A percentile compares a stretch with the other conserved stretches of the same genome.
Conservation (phyloP, 2,329 filamentous ascomycete species). For the Claviceps digitariae region DNA sequence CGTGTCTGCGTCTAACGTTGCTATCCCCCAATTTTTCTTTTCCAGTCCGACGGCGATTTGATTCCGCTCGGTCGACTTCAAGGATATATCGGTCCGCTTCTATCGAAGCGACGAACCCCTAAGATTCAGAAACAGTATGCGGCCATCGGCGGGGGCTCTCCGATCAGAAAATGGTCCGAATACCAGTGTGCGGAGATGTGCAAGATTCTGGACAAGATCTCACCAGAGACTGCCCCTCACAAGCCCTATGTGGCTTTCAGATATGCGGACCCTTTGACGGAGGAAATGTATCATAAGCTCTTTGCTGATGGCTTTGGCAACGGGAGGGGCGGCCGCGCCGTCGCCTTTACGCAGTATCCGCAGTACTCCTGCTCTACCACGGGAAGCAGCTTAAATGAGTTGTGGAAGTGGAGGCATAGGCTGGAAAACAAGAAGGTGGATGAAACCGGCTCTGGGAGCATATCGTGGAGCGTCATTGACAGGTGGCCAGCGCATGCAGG, state of each 20-base stretch:
- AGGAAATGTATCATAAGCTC: slow-evolving; percentile 77
- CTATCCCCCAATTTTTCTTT: background rate
- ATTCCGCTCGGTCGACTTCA: slow-evolving; percentile 93
- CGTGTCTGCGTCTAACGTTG: slow-evolving; percentile 3
- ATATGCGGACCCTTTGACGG: slow-evolving; percentile 85
- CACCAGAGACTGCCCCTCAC: slow-evolving; percentile 86
- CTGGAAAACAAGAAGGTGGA: slow-evolving; percentile 62
- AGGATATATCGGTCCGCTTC: slow-evolving; percentile 76
- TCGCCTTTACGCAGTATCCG: slow-evolving; percentile 96
- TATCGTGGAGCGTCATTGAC: slow-evolving; percentile 96
- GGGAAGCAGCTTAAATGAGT: slow-evolving; percentile 86
- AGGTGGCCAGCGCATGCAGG: slow-evolving; percentile 90
- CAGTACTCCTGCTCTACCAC: slow-evolving; percentile 98
- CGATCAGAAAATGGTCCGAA: slow-evolving; percentile 96
- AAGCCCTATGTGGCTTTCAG: slow-evolving; percentile 97
- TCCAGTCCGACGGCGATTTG: slow-evolving; percentile 75
- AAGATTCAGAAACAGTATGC: slow-evolving; percentile 96
- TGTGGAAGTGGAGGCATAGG: slow-evolving; percentile 92
- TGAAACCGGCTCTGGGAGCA: slow-evolving; percentile 47
- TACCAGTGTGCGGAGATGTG: slow-evolving; percentile 92
- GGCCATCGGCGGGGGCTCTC: slow-evolving; percentile 91
- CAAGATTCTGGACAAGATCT: slow-evolving; percentile 84
- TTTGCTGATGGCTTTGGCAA: slow-evolving; percentile 82
- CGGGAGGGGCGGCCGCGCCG: slow-evolving; percentile 80
- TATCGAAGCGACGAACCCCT: slow-evolving; percentile 75